Evolutionary conservation across 164 flowering plant genomes (phyloP).

Genomic region (Vitis cinerea): DNA sequence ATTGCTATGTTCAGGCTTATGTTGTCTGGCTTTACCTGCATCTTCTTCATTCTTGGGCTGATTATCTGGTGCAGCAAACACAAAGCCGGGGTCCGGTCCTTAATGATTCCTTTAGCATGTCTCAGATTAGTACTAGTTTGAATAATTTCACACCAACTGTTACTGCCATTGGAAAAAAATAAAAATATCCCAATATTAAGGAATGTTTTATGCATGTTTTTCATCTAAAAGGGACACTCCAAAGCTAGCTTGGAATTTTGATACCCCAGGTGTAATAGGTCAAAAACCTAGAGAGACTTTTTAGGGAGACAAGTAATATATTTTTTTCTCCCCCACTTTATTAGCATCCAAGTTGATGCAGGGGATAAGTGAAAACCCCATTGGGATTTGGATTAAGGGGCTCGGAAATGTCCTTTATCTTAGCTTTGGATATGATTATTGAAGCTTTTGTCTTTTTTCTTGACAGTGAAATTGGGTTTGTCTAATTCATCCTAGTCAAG

Average conservation of each 20-base stretch:
- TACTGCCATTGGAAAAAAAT: not conserved
- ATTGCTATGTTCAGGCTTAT: too few relatives aligned
- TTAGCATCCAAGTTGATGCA: slow-evolving; percentile 5
- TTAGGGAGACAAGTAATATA: not conserved
- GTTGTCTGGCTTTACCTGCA: too few relatives aligned
- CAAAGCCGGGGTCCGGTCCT: too few relatives aligned
- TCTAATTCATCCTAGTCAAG: slow-evolving; percentile 16
- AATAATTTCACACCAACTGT: not conserved
- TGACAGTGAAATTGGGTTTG: slow-evolving; percentile 10
- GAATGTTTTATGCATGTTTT: not conserved
- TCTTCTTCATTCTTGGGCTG: too few relatives aligned
- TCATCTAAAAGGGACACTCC: too few relatives aligned
- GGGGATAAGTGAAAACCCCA: slow-evolving; percentile 13
- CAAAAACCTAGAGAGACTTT: not conserved
- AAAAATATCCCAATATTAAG: not conserved
- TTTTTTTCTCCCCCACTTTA: not conserved
- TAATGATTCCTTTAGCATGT: too few relatives aligned
- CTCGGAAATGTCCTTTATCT: slow-evolving; percentile 7
- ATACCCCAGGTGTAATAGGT: slow-evolving; percentile 1
- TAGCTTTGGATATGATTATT: slow-evolving; percentile 17
- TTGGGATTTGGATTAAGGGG: slow-evolving; percentile 27
- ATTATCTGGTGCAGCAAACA: not conserved
- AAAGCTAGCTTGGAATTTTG: not conserved
- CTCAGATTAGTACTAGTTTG: too few relatives aligned
- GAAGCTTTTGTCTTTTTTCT: slow-evolving; percentile 18